phyloP scores from a whole-genome alignment of 495 filamentous ascomycete species.

The Bacidia rubella region DNA sequence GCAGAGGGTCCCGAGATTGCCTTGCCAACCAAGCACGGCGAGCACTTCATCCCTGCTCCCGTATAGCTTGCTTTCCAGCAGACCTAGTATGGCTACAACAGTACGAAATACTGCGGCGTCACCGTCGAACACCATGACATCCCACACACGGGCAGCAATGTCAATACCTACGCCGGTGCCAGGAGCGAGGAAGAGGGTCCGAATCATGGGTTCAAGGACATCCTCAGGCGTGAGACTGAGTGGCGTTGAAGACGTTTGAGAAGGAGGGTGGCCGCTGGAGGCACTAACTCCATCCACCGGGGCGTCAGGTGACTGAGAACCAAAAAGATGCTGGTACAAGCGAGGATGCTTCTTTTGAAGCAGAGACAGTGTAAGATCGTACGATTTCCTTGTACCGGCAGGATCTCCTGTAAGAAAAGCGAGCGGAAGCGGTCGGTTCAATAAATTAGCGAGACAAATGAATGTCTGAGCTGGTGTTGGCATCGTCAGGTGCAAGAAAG shows the following conservation, averaged over 20 bases:
- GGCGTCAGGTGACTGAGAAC: slow-evolving; percentile 9
- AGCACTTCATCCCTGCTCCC: slow-evolving; percentile 39
- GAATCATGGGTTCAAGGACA: slow-evolving; percentile 45
- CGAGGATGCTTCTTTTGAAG: slow-evolving; percentile 58
- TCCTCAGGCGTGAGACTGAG: slow-evolving; percentile 33
- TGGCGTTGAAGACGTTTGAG: background rate
- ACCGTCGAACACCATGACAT: slow-evolving; percentile 89
- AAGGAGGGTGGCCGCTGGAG: slow-evolving; percentile 14
- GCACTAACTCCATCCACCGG: slow-evolving; percentile 3
- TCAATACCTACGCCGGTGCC: slow-evolving; percentile 50
- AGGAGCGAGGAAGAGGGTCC: slow-evolving; percentile 36
- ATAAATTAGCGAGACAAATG: slow-evolving; percentile 67
- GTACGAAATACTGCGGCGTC: slow-evolving; percentile 69
- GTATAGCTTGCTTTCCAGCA: slow-evolving; percentile 49
- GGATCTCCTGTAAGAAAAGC: slow-evolving; percentile 74
- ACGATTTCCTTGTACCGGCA: slow-evolving; percentile 55
- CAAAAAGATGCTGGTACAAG: slow-evolving; percentile 54
- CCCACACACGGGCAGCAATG: slow-evolving; percentile 69
- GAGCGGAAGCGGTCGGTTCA: slow-evolving; percentile 79
- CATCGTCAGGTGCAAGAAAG: slow-evolving; percentile 74
- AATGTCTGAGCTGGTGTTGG: slow-evolving; percentile 60
- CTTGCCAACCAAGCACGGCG: slow-evolving; percentile 40
- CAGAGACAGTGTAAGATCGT: slow-evolving; percentile 55
- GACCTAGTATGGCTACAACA: slow-evolving; percentile 55
- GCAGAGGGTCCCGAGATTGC: slow-evolving; percentile 30